Evolutionary conservation across 768 basidiomycete species (phyloP).

Genomic region (Hygrophoropsis aurantiaca): DNA sequence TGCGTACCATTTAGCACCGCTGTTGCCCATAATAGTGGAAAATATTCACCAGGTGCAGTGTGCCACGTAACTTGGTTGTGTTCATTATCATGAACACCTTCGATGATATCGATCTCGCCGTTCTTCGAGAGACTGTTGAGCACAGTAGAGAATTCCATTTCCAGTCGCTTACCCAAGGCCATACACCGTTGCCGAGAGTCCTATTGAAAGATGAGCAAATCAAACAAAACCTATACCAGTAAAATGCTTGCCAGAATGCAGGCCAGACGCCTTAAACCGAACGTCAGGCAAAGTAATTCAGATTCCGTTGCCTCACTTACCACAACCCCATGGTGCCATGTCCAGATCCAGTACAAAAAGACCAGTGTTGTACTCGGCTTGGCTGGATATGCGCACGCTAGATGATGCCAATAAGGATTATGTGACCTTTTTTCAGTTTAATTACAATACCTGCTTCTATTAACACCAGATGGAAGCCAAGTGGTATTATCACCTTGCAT

Average conservation of each 20-base stretch:
- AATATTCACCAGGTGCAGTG: slow-evolving; percentile 54
- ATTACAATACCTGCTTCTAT: slow-evolving; percentile 55
- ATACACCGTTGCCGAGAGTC: slow-evolving; percentile 48
- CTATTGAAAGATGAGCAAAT: slow-evolving; percentile 12
- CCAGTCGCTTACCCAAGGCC: slow-evolving; percentile 57
- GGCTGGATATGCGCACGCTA: slow-evolving; percentile 77
- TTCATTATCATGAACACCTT: slow-evolving; percentile 81
- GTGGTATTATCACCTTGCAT: slow-evolving; percentile 79
- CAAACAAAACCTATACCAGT: background rate
- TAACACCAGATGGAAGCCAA: slow-evolving; percentile 48
- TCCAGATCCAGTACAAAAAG: slow-evolving; percentile 83
- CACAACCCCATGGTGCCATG: slow-evolving; percentile 88
- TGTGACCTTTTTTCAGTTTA: slow-evolving; percentile 2
- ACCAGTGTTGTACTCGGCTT: slow-evolving; percentile 66
- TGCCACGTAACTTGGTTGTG: slow-evolving; percentile 88
- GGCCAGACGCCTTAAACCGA: slow-evolving; percentile 69
- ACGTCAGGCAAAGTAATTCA: slow-evolving; percentile 6
- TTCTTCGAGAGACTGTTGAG: slow-evolving; percentile 37
- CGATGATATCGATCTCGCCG: slow-evolving; percentile 83
- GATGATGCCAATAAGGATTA: background rate
- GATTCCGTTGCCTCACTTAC: slow-evolving; percentile 49
- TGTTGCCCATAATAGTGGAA: slow-evolving; percentile 2
- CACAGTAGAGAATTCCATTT: background rate
- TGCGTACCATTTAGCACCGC: background rate
- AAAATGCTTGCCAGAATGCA: slow-evolving; percentile 61